Conservation (phyloP, 1,139 yeast species). For the Kodamaea anthophila region DNA sequence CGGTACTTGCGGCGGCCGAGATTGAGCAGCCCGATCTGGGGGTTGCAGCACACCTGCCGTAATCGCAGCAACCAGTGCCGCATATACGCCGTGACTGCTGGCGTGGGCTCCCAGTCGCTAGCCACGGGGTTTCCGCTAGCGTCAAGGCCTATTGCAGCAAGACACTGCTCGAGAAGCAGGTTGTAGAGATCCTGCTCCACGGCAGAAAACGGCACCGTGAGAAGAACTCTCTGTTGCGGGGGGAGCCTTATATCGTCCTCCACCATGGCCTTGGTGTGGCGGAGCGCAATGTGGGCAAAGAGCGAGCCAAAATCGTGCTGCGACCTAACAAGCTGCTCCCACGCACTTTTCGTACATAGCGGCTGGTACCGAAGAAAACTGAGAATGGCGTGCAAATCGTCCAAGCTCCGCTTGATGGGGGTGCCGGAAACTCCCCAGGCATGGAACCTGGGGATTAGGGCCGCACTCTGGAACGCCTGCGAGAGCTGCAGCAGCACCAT, state of each 20-base stretch:
- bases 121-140: conserved; percentile 49
- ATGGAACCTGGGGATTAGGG: conserved; percentile 75
- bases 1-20: conserved; percentile 26
- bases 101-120: conserved; percentile 47
- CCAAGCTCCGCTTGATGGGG: conserved; percentile 62
- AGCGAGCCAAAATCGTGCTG: conserved; percentile 38
- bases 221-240: conserved; percentile 60
- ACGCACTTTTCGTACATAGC: conserved; percentile 37
- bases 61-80: conserved; percentile 61
- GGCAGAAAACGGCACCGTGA: conserved; percentile 70
- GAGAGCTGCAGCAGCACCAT: conserved; percentile 75
- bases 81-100: conserved; percentile 39
- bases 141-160: conserved; percentile 56
- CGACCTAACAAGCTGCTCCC: conserved; percentile 21
- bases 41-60: conserved; percentile 80
- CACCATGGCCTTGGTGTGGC: conserved; percentile 86
- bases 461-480: conserved; percentile 74
- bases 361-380: conserved; percentile 66
- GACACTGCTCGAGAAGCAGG: conserved; percentile 53
- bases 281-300: conserved; percentile 48
- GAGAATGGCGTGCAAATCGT: conserved; percentile 66
- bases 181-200: conserved; percentile 81
- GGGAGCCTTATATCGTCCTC: conserved; percentile 73
- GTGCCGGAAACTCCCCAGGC: conserved; percentile 98
- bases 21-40: conserved; percentile 52